Conservation (phyloP, 208 protist genomes). For the Baffinella frigidus region DNA sequence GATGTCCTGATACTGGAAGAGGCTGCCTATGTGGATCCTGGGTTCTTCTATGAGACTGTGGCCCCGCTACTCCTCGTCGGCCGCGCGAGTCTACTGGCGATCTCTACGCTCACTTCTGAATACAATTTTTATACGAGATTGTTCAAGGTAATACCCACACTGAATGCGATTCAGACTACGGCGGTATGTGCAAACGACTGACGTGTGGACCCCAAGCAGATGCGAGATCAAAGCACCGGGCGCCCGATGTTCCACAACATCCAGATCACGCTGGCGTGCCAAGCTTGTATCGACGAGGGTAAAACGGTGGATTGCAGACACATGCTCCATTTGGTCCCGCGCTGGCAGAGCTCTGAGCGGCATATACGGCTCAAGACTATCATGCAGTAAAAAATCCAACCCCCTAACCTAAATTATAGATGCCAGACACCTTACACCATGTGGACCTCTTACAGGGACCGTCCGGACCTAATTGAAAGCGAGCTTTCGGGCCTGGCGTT, state of each 20-base stretch:
- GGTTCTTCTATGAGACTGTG: constrained; percentile 22
- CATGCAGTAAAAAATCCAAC: too few species aligned
- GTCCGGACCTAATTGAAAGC: neutral
- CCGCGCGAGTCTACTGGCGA: neutral
- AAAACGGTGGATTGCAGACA: neutral
- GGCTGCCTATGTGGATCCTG: neutral
- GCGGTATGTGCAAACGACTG: too few species aligned
- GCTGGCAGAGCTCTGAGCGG: neutral
- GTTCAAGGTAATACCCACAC: neutral
- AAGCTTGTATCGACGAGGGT: neutral
- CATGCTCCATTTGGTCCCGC: neutral
- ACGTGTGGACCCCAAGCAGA: too few species aligned
- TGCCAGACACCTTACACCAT: too few species aligned
- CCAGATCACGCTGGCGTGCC: neutral
- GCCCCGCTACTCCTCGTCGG: neutral
- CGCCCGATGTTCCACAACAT: neutral
- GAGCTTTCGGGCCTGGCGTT: neutral
- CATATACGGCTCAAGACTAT: neutral
- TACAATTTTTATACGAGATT: neutral
- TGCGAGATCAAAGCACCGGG: neutral
- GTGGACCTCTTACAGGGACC: too few species aligned
- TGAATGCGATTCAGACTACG: too few species aligned
- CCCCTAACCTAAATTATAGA: too few species aligned
- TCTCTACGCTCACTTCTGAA: constrained; percentile 2
- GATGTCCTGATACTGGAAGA: constrained; percentile 26